These are phyloP conservation scores for Myriosclerotinia scirpicola DNA, from an alignment of 2,329 filamentous ascomycete genomes.

Conservation along the genomic window DNA sequence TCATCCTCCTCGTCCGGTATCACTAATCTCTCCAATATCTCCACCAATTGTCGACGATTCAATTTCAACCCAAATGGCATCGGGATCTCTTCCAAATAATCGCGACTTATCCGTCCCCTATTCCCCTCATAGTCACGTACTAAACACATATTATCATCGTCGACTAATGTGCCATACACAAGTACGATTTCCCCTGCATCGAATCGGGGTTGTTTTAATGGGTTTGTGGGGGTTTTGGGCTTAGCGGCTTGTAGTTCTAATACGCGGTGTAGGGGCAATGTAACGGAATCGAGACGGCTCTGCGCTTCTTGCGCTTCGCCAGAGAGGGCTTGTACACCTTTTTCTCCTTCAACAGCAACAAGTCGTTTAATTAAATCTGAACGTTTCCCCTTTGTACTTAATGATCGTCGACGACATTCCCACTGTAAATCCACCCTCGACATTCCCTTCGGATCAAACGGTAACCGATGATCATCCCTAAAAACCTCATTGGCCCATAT, in stretches of 20 bases:
- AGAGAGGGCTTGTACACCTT: background rate
- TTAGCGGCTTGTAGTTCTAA: background rate
- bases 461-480: background rate
- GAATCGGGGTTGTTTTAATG: conserved; percentile 3
- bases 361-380: background rate
- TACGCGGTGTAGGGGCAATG: background rate
- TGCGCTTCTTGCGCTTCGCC: background rate
- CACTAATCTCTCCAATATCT: background rate
- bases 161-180: background rate
- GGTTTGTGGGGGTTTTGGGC: background rate
- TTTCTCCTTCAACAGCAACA: background rate
- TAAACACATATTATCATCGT: background rate
- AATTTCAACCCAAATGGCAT: conserved; percentile 17
- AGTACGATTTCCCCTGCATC: conserved; percentile 1
- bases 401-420: conserved; percentile 1
- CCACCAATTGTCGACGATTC: background rate
- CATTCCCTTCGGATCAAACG: conserved; percentile 10
- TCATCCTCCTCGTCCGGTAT: conserved; percentile 14
- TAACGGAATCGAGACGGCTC: background rate
- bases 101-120: background rate
- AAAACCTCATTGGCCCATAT: background rate
- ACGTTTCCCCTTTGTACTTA: background rate
- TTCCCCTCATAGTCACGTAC: conserved; percentile 20
- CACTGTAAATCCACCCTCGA: conserved; percentile 10
- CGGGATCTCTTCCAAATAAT: background rate